Evolutionary conservation across 257 asterid species (phyloP).

Genomic region (Cruciata laevipes): DNA sequence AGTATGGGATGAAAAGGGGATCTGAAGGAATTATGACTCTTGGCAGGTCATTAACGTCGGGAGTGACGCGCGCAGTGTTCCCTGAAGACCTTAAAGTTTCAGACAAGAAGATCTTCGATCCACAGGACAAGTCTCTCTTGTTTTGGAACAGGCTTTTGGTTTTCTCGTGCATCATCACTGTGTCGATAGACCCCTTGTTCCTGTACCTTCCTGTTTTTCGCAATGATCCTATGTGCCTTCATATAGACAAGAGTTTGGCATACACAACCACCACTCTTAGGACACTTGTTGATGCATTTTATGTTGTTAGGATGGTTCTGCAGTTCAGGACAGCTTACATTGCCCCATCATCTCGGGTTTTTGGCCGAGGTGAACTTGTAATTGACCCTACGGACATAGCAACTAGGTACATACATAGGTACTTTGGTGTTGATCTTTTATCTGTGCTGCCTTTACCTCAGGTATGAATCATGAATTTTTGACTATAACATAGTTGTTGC

Average conservation of each 20-base stretch:
- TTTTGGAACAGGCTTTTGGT: constrained; percentile 86
- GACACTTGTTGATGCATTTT: constrained; percentile 60
- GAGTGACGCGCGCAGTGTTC: constrained; percentile 76
- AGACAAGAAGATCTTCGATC: constrained; percentile 68
- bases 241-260: constrained; percentile 61
- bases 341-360: constrained; percentile 98
- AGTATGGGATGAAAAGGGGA: constrained; percentile 57
- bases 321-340: constrained; percentile 94
- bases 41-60: constrained; percentile 71
- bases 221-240: constrained; percentile 68
- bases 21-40: constrained; percentile 77
- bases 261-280: constrained; percentile 62
- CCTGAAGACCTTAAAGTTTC: constrained; percentile 88
- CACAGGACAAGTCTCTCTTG: constrained; percentile 86
- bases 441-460: constrained; percentile 94
- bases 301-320: constrained; percentile 60
- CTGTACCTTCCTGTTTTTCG: constrained; percentile 78
- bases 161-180: constrained; percentile 68
- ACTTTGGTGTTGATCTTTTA: constrained; percentile 72
- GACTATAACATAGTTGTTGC: not conserved
- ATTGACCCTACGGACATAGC: constrained; percentile 89
- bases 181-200: constrained; percentile 87
- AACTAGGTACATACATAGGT: constrained; percentile 59
- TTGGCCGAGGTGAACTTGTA: constrained; percentile 98
- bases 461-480: constrained; percentile 34